phyloP scores from a whole-genome alignment of 2,329 filamentous ascomycete species.

The Stromatinia cepivora region DNA sequence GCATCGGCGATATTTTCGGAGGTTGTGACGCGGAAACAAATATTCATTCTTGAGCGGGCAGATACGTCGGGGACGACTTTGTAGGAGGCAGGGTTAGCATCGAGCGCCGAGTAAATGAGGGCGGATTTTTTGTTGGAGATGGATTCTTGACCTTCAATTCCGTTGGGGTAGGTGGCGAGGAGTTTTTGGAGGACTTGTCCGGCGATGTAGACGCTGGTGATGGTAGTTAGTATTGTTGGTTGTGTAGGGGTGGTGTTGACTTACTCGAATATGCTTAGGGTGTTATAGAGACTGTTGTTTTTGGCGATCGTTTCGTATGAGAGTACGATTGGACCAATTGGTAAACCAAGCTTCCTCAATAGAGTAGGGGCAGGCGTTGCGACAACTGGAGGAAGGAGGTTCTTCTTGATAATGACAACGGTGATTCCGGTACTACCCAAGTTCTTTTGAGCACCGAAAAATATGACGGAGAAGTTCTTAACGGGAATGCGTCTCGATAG shows the following conservation, averaged over 20 bases:
- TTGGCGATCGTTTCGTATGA: slow-evolving; percentile 84
- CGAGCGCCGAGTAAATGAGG: slow-evolving; percentile 74
- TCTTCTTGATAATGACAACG: slow-evolving; percentile 81
- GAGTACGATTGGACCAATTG: slow-evolving; percentile 76
- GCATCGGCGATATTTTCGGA: slow-evolving; percentile 50
- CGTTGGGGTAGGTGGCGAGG: slow-evolving; percentile 62
- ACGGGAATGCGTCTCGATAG: slow-evolving; percentile 77
- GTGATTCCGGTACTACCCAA: slow-evolving; percentile 84
- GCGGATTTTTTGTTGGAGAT: slow-evolving; percentile 73
- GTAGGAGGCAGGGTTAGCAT: slow-evolving; percentile 73
- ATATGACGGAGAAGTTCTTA: slow-evolving; percentile 77
- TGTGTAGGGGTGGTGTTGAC: slow-evolving; percentile 35
- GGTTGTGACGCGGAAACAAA: slow-evolving; percentile 76
- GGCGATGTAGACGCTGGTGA: slow-evolving; percentile 73
- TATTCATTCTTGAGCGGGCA: slow-evolving; percentile 87
- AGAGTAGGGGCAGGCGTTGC: slow-evolving; percentile 67
- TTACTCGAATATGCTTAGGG: slow-evolving; percentile 83
- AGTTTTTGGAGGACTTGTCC: slow-evolving; percentile 84
- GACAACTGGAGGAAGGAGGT: slow-evolving; percentile 66
- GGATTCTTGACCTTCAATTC: slow-evolving; percentile 74
- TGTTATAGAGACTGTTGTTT: slow-evolving; percentile 96
- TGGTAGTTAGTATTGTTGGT: slow-evolving; percentile 22
- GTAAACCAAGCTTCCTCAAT: slow-evolving; percentile 72
- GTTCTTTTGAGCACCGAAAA: slow-evolving; percentile 95
- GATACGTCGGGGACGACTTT: slow-evolving; percentile 69